phyloP scores from a whole-genome alignment of 2,329 filamentous ascomycete genomes.

The Claviceps capensis region DNA sequence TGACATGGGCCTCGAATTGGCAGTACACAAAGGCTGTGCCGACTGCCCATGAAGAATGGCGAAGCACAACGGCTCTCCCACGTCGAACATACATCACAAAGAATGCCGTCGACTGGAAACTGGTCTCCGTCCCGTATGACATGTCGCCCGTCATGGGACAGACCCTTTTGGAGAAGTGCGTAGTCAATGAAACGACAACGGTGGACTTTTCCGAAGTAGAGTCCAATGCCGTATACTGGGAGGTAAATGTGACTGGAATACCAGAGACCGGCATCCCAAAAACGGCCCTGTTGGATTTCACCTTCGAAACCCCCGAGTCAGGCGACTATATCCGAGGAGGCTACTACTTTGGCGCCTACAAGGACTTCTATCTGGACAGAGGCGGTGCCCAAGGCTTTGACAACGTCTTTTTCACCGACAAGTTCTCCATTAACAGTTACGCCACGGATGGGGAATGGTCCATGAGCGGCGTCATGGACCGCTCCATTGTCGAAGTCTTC shows the following conservation, averaged over 20 bases:
- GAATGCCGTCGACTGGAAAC: slow-evolving; percentile 34
- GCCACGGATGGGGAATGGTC: slow-evolving; percentile 11
- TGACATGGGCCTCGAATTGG: too few species aligned
- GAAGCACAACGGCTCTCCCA: slow-evolving; percentile 22
- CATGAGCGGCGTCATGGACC: slow-evolving; percentile 20
- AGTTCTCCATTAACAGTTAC: slow-evolving; percentile 13
- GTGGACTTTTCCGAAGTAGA: slow-evolving; percentile 30
- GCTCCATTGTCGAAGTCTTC: slow-evolving; percentile 22
- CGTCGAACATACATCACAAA: slow-evolving; percentile 39
- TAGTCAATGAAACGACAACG: slow-evolving; percentile 33
- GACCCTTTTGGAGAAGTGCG: too few species aligned
- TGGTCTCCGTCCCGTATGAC: slow-evolving; percentile 37
- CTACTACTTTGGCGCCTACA: too few species aligned
- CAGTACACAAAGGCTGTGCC: slow-evolving; percentile 10
- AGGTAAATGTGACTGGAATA: slow-evolving; percentile 34
- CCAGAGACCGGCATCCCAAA: slow-evolving; percentile 8
- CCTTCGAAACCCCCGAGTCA: slow-evolving; percentile 11
- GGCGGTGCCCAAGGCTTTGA: slow-evolving; percentile 12
- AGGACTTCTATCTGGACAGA: too few species aligned
- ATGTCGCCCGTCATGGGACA: slow-evolving; percentile 32
- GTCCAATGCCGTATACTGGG: slow-evolving; percentile 33
- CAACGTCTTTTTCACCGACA: slow-evolving; percentile 20
- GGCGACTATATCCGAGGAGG: slow-evolving; percentile 2
- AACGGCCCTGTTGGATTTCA: slow-evolving; percentile 17
- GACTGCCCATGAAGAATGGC: slow-evolving; percentile 18